A percentile compares a stretch with the other conserved stretches of the same genome.
These are phyloP conservation scores for Lipomyces lipofer DNA, from an alignment of 805 yeast species.

Conservation along the genomic window DNA sequence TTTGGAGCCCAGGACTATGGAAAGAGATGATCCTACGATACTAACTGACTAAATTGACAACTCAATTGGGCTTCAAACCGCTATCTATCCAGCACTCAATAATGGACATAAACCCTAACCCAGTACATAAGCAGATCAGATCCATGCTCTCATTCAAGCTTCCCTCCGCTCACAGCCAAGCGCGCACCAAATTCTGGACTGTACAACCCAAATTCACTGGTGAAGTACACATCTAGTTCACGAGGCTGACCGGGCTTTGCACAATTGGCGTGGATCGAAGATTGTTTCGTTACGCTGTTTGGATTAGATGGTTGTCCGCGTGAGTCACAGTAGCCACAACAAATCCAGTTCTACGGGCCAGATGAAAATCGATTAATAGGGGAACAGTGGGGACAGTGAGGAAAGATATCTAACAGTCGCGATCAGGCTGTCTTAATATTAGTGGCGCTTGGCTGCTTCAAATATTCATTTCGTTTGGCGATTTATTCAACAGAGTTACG, in stretches of 20 bases:
- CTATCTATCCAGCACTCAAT: not conserved
- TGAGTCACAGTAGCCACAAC: not conserved
- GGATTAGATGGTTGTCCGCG: not conserved
- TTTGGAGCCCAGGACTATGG: not conserved
- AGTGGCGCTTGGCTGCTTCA: not conserved
- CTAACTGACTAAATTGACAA: not conserved
- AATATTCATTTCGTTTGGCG: not conserved
- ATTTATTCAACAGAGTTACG: not conserved
- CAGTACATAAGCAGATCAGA: not conserved
- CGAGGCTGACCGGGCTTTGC: not conserved
- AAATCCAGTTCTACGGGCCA: not conserved
- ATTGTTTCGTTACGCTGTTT: not conserved
- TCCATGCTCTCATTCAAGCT: not conserved
- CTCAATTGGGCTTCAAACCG: not conserved
- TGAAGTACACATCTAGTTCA: too few relatives aligned
- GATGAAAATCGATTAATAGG: not conserved
- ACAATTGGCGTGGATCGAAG: not conserved
- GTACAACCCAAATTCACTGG: not conserved
- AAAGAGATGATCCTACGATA: not conserved
- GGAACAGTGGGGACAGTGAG: not conserved
- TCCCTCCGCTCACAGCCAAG: slow-evolving; percentile 1
- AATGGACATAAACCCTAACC: not conserved
- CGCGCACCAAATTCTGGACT: not conserved
- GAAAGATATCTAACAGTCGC: not conserved
- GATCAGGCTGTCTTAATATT: not conserved